These are phyloP conservation scores for Zopfochytrium polystomum DNA, from an alignment of 371 early-diverging fungal genomes.

Conservation along the genomic window DNA sequence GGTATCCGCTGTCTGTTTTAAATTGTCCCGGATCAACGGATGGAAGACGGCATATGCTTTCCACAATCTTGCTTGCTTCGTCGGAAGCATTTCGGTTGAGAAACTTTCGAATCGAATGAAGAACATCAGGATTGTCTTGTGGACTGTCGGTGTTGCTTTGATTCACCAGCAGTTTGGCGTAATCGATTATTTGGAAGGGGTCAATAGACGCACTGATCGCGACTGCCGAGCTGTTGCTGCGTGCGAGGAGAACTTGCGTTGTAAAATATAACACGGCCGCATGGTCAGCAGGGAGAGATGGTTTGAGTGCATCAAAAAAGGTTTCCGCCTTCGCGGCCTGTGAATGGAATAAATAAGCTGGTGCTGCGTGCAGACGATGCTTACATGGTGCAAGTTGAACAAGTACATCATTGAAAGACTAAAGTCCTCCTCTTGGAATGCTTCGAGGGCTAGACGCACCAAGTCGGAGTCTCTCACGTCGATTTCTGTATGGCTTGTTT, in stretches of 20 bases:
- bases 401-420: no score
- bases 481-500: no score
- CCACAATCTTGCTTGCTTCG: no score
- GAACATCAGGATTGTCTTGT: background rate
- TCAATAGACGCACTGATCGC: constrained; percentile 6
- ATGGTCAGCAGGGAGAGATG: constrained; percentile 21
- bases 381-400: no score
- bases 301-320: constrained; percentile 22
- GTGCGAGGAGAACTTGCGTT: constrained; percentile 15
- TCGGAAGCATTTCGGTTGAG: no score
- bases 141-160: background rate
- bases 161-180: background rate
- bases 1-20: constrained; percentile 2
- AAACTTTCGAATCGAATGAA: constrained; percentile 10
- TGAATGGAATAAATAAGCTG: background rate
- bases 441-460: no score
- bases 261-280: constrained; percentile 27
- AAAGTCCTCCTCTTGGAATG: no score
- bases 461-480: no score
- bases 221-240: no score
- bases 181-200: constrained; percentile 9
- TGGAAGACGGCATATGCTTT: no score
- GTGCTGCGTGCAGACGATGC: no score
- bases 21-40: background rate
- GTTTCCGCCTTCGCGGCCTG: constrained; percentile 12